These are phyloP conservation scores for Blastomyces emzantsi DNA, from an alignment of 2,329 filamentous ascomycete species.

Conservation along the genomic window DNA sequence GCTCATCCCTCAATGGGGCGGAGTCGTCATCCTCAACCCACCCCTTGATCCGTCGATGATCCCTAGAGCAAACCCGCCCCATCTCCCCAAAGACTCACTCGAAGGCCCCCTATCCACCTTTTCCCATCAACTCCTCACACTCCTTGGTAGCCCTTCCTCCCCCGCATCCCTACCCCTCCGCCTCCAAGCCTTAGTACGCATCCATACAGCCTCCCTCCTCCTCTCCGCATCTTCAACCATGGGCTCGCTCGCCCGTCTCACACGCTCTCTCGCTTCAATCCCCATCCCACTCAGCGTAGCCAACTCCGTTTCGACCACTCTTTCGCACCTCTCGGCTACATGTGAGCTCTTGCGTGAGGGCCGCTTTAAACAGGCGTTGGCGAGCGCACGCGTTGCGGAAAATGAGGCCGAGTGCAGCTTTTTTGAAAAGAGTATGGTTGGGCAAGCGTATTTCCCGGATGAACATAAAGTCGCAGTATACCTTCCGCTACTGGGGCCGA, in stretches of 20 bases:
- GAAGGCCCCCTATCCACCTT: conserved; percentile 80
- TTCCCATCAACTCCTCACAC: conserved; percentile 76
- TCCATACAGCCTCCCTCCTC: conserved; percentile 74
- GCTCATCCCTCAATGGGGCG: conserved; percentile 95
- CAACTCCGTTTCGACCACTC: conserved; percentile 70
- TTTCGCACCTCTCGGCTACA: conserved; percentile 65
- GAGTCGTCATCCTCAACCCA: conserved; percentile 59
- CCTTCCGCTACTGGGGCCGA: conserved; percentile 77
- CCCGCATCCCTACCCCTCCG: conserved; percentile 73
- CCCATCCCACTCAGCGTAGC: conserved; percentile 83
- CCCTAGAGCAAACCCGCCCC: conserved; percentile 28
- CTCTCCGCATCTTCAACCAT: conserved; percentile 87
- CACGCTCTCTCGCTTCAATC: conserved; percentile 75
- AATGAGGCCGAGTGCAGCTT: conserved; percentile 86
- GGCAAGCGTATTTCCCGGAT: conserved; percentile 95
- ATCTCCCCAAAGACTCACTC: conserved; percentile 57
- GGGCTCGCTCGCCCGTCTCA: conserved; percentile 82
- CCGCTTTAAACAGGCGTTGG: conserved; percentile 57
- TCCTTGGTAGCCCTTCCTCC: conserved; percentile 73
- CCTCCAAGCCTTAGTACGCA: conserved; percentile 73
- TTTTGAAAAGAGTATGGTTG: conserved; percentile 99
- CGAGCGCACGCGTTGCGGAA: conserved; percentile 76
- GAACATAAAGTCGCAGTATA: conserved; percentile 98
- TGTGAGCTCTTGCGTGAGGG: conserved; percentile 60
- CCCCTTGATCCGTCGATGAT: conserved; percentile 23